Base-by-base conservation (phyloP, 768 basidiomycete genomes). In the Rubroboletus satanas region DNA sequence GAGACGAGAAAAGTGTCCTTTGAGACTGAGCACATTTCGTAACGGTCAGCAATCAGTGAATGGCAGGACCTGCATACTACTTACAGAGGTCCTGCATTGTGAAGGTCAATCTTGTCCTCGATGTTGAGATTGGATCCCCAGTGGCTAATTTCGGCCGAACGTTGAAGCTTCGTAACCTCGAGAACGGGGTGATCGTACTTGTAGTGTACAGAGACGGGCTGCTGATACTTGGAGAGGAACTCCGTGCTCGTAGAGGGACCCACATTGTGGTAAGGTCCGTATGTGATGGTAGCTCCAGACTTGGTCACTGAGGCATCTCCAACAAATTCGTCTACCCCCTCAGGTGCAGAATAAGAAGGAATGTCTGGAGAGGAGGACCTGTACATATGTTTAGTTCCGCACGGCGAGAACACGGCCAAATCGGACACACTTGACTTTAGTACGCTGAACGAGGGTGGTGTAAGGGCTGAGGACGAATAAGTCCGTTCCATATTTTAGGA, bases 121-220 rank as follows among this genome's bases (percentile, higher is more conserved):
- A 95, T 87, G 66, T 98, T 97, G 36, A 99, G 69, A 70, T 97
- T 97, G 39, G 85, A 83, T 33, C 96, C 95, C 97, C 96, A 98
- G 67, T 98, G 96, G 60, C 93, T 96, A 59, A 99, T 85, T 73
- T 99, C 96, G 2, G 87, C 93, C 0, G 79, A 64, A 46, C 97
- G 85, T 56, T 82, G 79, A 32, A 97, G 80, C 41, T 77, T 84
- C 32, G 76, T 78, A 49, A 98, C 75, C 59, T 92, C 84, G 23
- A 94, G 67, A 41, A 97, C 82, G 0, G 96, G 92, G 55, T 85
- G 77, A n/a, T 87, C 89, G 54, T 87, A 87, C 60, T 78, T 75
- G 73, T 93, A 98, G 67, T 96, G 93, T 3, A 97, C 76, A 12
- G 73, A 73, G 59, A 95, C 68, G 29, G 76, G 76, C 61, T 86